Base-by-base conservation (phyloP, 768 basidiomycete species). In the Sistotremastrum suecicum region DNA sequence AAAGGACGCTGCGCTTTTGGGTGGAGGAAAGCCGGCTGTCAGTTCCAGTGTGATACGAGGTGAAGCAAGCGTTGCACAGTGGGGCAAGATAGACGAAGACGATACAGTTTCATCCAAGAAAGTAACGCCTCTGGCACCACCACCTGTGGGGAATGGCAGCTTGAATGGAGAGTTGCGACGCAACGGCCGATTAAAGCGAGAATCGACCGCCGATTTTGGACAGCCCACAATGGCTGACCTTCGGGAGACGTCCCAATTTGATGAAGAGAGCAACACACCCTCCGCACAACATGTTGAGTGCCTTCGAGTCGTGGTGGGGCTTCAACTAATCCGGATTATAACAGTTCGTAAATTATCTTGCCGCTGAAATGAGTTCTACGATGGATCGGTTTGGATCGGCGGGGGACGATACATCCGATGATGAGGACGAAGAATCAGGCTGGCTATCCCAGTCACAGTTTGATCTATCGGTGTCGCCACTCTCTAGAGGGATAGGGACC, bases 361-460 rank as follows among this genome's bases (percentile, higher is more conserved):
- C 76, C 4, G 76, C 80, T 50, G 83, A 87, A 54, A 79, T 87
- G 52, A 74, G 76, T 47, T 65, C 75, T 0, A 66, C 72, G 20
- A 20, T 20, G 29, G 79, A 79, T 46, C 71, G 71, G 42, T 70
- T 76, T 48, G 73, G 67, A 28, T 72, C 71, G 38, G 61, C 59
- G 56, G 74, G 48, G 58, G 67, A 70, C 29, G 78, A 65, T 47
- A 58, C 63, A 30, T 72, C 69, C 1, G 72, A 84, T 44, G 72
- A 73, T 42, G 65, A 68, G 1, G 66, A 69, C 5, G 69, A 74
- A 7, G 82, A 84, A 11, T 83, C 75, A 3, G 84, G 84, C 0
- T 89, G 86, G 87, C 60, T 88, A 29, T 70, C 83, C 3, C 80
- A 83, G 39, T 86, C 83, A 6, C 76, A 70, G n/a, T 86, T 86